Percentiles rank a stretch among this genome's conserved stretches.
These are phyloP conservation scores for Crucihimalaya himalaica DNA, from an alignment of 345 rosid genomes.

Conservation along the genomic window DNA sequence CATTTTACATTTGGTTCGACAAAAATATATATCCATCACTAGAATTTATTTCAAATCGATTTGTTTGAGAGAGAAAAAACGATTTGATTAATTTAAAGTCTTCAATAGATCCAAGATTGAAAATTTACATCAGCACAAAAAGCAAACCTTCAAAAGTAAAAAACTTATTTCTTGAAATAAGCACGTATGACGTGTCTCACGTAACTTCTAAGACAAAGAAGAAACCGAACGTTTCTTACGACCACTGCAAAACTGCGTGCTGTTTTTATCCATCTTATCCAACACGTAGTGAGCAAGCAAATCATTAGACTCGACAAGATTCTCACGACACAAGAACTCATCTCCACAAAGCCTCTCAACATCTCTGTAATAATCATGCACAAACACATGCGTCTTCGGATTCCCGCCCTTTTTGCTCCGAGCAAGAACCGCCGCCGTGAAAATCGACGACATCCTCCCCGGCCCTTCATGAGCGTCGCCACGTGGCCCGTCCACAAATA, in stretches of 20 bases:
- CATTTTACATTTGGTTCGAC: not conserved
- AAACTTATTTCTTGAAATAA: no score
- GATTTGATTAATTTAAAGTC: constrained; percentile 1
- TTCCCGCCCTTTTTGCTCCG: constrained; percentile 74
- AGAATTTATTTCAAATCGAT: not conserved
- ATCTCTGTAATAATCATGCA: constrained; percentile 82
- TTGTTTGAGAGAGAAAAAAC: not conserved
- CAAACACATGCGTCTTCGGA: constrained; percentile 77
- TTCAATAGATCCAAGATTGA: not conserved
- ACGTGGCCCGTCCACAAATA: constrained; percentile 86
- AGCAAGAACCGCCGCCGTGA: constrained; percentile 87
- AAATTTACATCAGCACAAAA: not conserved
- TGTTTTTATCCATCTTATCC: constrained; percentile 72
- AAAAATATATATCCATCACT: not conserved
- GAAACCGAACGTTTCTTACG: constrained; percentile 35
- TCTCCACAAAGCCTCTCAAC: constrained; percentile 77
- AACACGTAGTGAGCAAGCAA: constrained; percentile 85
- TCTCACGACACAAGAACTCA: constrained; percentile 84
- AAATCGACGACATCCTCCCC: constrained; percentile 87
- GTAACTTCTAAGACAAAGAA: constrained; percentile 13
- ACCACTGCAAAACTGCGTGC: constrained; percentile 33
- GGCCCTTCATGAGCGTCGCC: constrained; percentile 71
- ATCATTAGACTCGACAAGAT: constrained; percentile 63
- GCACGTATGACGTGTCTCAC: not conserved
- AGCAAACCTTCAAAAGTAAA: not conserved